Percentiles rank a stretch among this genome's conserved stretches.
These are phyloP conservation scores for Sporothrix euskadiensis DNA, from an alignment of 2,329 filamentous ascomycete genomes.

Conservation along the genomic window DNA sequence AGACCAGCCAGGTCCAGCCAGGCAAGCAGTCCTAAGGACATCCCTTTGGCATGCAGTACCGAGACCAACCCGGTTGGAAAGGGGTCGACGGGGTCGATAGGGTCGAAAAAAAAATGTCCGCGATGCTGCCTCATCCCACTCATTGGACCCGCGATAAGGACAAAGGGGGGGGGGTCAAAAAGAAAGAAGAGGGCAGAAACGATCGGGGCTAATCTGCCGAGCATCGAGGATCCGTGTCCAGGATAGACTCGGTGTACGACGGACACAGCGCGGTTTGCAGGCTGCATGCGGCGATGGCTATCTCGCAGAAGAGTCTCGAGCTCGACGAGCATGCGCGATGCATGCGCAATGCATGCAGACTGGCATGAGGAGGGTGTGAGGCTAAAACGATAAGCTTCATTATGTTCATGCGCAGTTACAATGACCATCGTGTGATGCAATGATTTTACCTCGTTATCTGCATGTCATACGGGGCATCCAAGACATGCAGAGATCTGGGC, in stretches of 20 bases:
- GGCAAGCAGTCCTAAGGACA: not conserved
- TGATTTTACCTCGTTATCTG: not conserved
- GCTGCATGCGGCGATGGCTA: not conserved
- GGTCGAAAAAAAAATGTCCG: not conserved
- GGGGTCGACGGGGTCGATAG: not conserved
- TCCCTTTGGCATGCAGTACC: constrained; percentile 6
- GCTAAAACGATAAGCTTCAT: not conserved
- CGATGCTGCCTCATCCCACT: constrained; percentile 2
- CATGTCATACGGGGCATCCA: not conserved
- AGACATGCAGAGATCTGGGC: not conserved
- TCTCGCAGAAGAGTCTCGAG: not conserved
- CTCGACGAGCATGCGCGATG: not conserved
- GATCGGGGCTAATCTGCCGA: not conserved
- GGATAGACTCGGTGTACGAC: not conserved
- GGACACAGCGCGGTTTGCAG: not conserved
- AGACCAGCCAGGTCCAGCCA: not conserved
- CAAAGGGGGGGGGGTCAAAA: not conserved
- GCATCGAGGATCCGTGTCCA: not conserved
- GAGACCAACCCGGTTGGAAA: constrained; percentile 1
- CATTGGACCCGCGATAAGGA: not conserved
- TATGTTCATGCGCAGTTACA: not conserved
- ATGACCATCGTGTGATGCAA: not conserved
- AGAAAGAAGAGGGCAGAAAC: not conserved
- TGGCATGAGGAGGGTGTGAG: not conserved
- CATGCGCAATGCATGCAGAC: not conserved